Evolutionary conservation across 2,329 filamentous ascomycete species (phyloP).

Genomic region (Pseudogymnoascus sp.): DNA sequence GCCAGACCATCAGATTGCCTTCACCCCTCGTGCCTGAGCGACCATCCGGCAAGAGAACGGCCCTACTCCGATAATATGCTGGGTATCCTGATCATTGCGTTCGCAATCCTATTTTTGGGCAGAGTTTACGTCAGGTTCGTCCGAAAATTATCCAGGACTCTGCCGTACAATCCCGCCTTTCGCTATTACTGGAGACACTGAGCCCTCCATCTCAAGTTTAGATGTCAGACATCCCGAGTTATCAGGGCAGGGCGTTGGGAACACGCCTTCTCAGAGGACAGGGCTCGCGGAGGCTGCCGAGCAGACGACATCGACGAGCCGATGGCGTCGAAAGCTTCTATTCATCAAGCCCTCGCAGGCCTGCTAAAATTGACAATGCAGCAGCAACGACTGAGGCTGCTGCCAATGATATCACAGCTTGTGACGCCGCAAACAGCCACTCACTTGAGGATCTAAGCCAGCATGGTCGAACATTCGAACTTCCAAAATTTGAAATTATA

Average conservation of each 20-base stretch:
- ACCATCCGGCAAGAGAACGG: background rate
- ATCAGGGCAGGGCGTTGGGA: background rate
- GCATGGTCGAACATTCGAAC: background rate
- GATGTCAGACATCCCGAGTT: background rate
- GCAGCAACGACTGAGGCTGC: background rate
- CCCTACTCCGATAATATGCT: background rate
- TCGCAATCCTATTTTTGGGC: background rate
- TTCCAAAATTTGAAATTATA: background rate
- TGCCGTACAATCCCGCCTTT: background rate
- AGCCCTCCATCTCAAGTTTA: background rate
- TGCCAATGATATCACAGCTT: background rate
- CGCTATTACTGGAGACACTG: background rate
- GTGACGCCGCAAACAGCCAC: background rate
- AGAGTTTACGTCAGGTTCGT: background rate
- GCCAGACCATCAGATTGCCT: background rate
- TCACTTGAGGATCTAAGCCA: background rate
- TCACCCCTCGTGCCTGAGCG: background rate
- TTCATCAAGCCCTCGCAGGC: background rate
- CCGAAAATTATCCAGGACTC: background rate
- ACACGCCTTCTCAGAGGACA: background rate
- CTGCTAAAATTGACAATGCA: background rate
- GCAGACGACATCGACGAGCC: background rate
- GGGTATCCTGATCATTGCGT: background rate
- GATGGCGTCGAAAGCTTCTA: background rate
- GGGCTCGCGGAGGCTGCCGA: background rate